Evolutionary conservation across 2,329 filamentous ascomycete species (phyloP).

Genomic region (Clarireedia monteithiana): DNA sequence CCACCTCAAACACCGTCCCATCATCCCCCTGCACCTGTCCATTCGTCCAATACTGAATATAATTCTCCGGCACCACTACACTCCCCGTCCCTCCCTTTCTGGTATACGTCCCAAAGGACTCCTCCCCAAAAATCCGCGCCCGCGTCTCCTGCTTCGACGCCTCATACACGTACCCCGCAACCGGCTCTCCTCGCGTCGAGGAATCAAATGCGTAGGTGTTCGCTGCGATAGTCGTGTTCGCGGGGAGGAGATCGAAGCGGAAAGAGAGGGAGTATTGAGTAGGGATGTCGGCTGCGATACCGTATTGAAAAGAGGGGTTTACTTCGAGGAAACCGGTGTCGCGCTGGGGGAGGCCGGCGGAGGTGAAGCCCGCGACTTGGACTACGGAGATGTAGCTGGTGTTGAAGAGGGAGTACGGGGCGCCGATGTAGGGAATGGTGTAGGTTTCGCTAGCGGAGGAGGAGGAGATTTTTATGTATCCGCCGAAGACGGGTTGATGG

Average conservation of each 20-base stretch:
- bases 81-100: not conserved
- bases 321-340: conserved; percentile 3
- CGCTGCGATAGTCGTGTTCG: conserved; percentile 5
- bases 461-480: conserved; percentile 19
- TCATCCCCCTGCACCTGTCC: not conserved
- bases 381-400: conserved; percentile 3
- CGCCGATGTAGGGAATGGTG: conserved; percentile 22
- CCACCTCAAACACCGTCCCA: not conserved
- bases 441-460: conserved; percentile 12
- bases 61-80: conserved; percentile 1
- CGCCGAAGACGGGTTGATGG: conserved; percentile 22
- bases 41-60: conserved; percentile 4
- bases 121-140: conserved; percentile 1
- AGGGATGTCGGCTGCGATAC: conserved; percentile 2
- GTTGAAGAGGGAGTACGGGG: conserved; percentile 23
- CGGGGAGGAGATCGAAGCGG: conserved; percentile 8
- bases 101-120: conserved; percentile 5
- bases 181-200: not conserved
- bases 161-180: not conserved
- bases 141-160: not conserved
- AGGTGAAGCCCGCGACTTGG: not conserved
- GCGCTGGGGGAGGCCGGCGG: not conserved
- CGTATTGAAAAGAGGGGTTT: conserved; percentile 1
- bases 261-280: conserved; percentile 1
- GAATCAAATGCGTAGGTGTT: not conserved